Evolutionary conservation across 1,284 basidiomycete species (phyloP), one percentile per base, ranked within the genome.

Genomic region (Schizopora paradoxa): DNA sequence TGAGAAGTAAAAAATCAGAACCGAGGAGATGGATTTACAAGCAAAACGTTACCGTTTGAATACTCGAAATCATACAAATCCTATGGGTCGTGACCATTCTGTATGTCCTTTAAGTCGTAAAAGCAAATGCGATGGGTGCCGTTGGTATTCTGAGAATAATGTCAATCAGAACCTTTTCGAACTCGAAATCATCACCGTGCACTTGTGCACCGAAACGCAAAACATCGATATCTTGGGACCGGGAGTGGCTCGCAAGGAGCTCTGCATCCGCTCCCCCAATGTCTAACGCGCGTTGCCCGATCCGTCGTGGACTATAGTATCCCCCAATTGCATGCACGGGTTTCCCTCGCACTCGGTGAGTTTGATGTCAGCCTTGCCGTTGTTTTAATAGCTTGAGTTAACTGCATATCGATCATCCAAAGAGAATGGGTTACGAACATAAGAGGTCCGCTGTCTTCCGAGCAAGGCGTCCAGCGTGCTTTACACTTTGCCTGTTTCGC

Each of bases 241-340:
- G 47, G 28, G 43, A 46, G 31, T 48, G 47, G 21, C 46, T 48
- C 14, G 43, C 46, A 18, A 48, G 46, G 14, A 48, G 43, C 7
- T 21, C 23, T 18, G 14, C 13, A 6, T 16, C 22, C 22, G 21
- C 25, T 8, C 13, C 43, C 3, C 18, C 28, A 14, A n/a, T 21
- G 13, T 13, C 45, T 22, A 11, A 43, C 47, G 21, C 46, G 45
- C 10, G 47, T 8, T 21, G 46, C 44, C 8, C 25, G 13, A 27
- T 48, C 46, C 8, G 46, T 46, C 25, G 10, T 5, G 10, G 35
- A 16, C 6, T 45, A 35, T 16, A n/a, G n/a, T n/a, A n/a, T 35
- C 43, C 19, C 43, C 43, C 4, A 21, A 4, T 21, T 11, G 19
- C 10, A 11, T 40, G 11, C 8, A 11, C 10, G 34, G 34, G 39